These are phyloP conservation scores for Magnolia changhungtana DNA, from an alignment of 164 flowering plant genomes.

Conservation along the genomic window DNA sequence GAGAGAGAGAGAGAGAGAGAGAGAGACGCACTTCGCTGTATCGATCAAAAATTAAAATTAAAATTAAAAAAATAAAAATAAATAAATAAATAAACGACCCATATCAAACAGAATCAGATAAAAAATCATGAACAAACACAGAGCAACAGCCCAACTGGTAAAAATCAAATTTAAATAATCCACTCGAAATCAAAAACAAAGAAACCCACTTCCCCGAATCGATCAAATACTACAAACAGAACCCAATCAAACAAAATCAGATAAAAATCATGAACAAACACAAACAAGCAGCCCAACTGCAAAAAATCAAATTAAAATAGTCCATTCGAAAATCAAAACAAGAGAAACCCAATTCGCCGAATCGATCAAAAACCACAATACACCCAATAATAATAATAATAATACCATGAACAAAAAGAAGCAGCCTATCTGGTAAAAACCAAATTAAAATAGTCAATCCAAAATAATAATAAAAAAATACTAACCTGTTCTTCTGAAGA, in stretches of 20 bases:
- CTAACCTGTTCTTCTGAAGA: slow-evolving; percentile 2
- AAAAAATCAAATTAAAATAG: not conserved
- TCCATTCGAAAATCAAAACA: not conserved
- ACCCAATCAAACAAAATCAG: no score
- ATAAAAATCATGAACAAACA: not conserved
- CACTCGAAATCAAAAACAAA: not conserved
- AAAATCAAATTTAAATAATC: not conserved
- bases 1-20: not conserved
- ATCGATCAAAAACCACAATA: not conserved
- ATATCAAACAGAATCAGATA: no score
- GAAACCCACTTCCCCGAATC: not conserved
- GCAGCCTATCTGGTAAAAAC: not conserved
- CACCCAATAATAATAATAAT: not conserved
- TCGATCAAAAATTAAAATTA: not conserved
- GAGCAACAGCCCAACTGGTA: not conserved
- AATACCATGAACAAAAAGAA: no score
- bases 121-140: no score
- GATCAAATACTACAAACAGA: not conserved
- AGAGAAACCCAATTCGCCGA: not conserved
- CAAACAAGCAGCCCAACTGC: not conserved
- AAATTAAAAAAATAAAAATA: no score
- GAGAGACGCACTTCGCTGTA: not conserved
- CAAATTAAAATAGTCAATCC: not conserved
- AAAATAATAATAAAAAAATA: not conserved
- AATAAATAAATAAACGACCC: not conserved